Evolutionary conservation across 768 basidiomycete species (phyloP).

Genomic region (Thelephora aurantiotincta): DNA sequence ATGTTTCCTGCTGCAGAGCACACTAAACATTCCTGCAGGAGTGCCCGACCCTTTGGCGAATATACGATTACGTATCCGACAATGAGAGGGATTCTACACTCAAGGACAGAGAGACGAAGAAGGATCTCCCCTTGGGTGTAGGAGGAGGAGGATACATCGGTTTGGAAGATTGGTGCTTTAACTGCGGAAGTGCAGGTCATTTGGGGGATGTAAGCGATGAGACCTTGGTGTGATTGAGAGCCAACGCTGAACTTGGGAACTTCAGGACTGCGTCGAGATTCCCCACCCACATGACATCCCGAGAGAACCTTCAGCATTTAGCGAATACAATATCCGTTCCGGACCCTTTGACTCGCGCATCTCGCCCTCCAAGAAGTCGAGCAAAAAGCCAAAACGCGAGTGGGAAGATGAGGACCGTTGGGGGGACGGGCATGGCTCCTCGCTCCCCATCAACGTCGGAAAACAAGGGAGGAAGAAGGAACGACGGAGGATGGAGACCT

Average conservation of each 20-base stretch:
- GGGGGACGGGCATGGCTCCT: conserved; percentile 30
- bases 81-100: conserved; percentile 34
- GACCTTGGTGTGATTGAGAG: too few relatives aligned
- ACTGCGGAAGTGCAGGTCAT: conserved; percentile 61
- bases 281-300: conserved; percentile 27
- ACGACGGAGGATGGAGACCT: conserved; percentile 37
- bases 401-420: conserved; percentile 26
- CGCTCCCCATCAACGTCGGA: conserved; percentile 47
- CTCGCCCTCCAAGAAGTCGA: conserved; percentile 10
- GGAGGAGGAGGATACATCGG: conserved; percentile 75
- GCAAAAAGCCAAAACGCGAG: conserved; percentile 24
- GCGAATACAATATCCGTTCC: conserved; percentile 38
- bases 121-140: conserved; percentile 35
- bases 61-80: conserved; percentile 58
- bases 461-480: conserved; percentile 49
- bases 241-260: neutral
- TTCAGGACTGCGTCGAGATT: conserved; percentile 48
- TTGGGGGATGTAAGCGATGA: conserved; percentile 56
- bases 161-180: conserved; percentile 68
- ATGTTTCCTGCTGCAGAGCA: conserved; percentile 9
- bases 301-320: conserved; percentile 52
- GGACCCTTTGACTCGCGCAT: conserved; percentile 41
- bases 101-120: conserved; percentile 32
- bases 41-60: conserved; percentile 72
- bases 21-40: conserved; percentile 30